Percentiles rank a stretch among this genome's conserved stretches.
These are phyloP conservation scores for Melampsora occidentalis DNA, from an alignment of 1,284 basidiomycete genomes.

Conservation along the genomic window DNA sequence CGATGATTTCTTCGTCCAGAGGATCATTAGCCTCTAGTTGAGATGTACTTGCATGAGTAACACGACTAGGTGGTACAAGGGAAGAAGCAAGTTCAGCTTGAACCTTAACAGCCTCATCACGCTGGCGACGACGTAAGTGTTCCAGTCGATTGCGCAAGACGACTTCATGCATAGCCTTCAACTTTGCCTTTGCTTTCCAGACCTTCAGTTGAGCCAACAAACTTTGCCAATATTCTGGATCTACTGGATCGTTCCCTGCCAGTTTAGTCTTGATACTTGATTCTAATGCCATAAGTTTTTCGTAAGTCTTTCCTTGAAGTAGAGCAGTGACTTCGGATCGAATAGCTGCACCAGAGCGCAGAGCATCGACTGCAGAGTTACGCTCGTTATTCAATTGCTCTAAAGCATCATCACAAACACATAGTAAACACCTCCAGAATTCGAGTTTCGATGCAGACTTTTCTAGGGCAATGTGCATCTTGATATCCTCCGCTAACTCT, in stretches of 20 bases:
- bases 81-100: slow-evolving; percentile 85
- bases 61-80: slow-evolving; percentile 61
- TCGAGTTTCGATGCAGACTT: slow-evolving; percentile 80
- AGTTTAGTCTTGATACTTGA: slow-evolving; percentile 82
- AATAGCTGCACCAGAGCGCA: slow-evolving; percentile 65
- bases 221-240: slow-evolving; percentile 96
- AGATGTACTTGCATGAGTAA: slow-evolving; percentile 54
- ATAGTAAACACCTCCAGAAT: slow-evolving; percentile 99
- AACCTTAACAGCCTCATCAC: slow-evolving; percentile 87
- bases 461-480: slow-evolving; percentile 84
- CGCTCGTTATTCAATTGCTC: slow-evolving; percentile 67
- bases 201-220: slow-evolving; percentile 88
- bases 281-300: slow-evolving; percentile 78
- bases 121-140: slow-evolving; percentile 87
- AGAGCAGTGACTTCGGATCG: slow-evolving; percentile 72
- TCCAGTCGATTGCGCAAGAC: slow-evolving; percentile 93
- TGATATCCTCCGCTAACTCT: slow-evolving; percentile 91
- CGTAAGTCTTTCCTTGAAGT: slow-evolving; percentile 73
- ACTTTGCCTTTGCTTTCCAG: slow-evolving; percentile 95
- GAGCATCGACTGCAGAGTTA: slow-evolving; percentile 59
- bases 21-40: slow-evolving; percentile 55
- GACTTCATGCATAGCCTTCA: slow-evolving; percentile 87
- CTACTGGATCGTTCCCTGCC: slow-evolving; percentile 84
- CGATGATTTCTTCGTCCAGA: slow-evolving; percentile 21
- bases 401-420: slow-evolving; percentile 88